Conservation (phyloP, 495 filamentous ascomycete species). For the Lasiosphaeria hispida region DNA sequence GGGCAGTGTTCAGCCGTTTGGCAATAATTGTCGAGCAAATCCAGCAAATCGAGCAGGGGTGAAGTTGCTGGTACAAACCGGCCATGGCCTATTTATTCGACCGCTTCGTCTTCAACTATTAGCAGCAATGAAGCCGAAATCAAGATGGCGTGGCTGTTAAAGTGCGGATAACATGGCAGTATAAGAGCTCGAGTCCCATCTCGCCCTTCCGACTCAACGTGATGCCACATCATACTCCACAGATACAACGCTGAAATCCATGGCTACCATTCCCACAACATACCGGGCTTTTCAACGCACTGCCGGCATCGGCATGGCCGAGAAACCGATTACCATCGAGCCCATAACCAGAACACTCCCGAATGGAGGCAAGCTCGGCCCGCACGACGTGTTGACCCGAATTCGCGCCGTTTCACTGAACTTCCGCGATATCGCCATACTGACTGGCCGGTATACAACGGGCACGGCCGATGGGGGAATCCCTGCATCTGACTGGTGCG, state of each 20-base stretch:
- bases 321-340: neutral
- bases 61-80: no score
- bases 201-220: no score
- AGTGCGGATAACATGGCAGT: no score
- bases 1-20: no score
- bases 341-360: constrained; percentile 18
- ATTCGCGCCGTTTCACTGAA: constrained; percentile 51
- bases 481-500: constrained; percentile 32
- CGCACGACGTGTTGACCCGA: constrained; percentile 45
- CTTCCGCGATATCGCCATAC: constrained; percentile 46
- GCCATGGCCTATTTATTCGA: no score
- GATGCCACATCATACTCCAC: no score
- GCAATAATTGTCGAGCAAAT: no score
- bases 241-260: neutral
- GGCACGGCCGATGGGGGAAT: constrained; percentile 21
- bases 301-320: constrained; percentile 1
- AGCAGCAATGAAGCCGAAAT: no score
- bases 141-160: no score
- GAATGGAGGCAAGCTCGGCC: constrained; percentile 12
- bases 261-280: constrained; percentile 16
- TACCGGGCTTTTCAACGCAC: constrained; percentile 22
- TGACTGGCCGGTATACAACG: constrained; percentile 31
- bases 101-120: no score
- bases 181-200: no score
- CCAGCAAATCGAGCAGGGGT: no score